phyloP scores from a whole-genome alignment of 208 protist species.

The Leishmania gerbilli region DNA sequence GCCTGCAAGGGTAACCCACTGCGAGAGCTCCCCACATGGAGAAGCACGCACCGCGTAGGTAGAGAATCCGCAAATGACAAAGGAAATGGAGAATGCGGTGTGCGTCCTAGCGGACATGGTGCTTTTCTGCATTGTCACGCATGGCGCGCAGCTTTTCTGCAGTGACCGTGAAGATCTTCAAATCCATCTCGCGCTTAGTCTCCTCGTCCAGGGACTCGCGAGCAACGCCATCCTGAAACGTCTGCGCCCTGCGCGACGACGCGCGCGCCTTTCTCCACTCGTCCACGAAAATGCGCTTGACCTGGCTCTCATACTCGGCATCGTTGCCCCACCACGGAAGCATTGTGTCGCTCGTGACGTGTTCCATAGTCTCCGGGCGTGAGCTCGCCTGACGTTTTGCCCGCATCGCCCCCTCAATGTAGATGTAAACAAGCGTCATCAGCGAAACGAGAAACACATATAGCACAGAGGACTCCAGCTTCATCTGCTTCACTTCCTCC shows the following conservation, averaged over 20 bases:
- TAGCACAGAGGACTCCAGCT: conserved; percentile 57
- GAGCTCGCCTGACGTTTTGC: conserved; percentile 55
- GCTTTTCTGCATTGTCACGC: conserved; percentile 70
- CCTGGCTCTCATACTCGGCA: conserved; percentile 84
- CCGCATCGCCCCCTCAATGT: conserved; percentile 57
- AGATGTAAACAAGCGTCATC: conserved; percentile 58
- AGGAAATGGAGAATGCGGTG: neutral
- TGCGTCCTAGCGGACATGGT: conserved; percentile 31
- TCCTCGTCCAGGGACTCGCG: conserved; percentile 76
- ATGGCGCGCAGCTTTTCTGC: conserved; percentile 73
- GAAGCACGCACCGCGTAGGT: neutral
- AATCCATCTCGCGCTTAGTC: conserved; percentile 74
- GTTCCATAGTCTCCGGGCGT: conserved; percentile 57
- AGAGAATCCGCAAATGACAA: neutral
- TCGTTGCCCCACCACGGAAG: conserved; percentile 91
- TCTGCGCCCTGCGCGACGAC: conserved; percentile 63
- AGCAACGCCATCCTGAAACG: conserved; percentile 76
- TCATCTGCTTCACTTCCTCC: conserved; percentile 64
- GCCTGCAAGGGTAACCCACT: neutral
- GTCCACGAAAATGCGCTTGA: conserved; percentile 90
- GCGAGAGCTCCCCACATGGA: neutral
- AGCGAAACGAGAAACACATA: conserved; percentile 60
- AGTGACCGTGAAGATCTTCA: conserved; percentile 88
- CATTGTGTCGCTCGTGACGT: conserved; percentile 83
- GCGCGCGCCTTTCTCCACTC: conserved; percentile 80